A percentile compares a stretch with the other conserved stretches of the same genome.
Conservation (phyloP, 306 rosid genomes). For the Sechiopsis laciniata region DNA sequence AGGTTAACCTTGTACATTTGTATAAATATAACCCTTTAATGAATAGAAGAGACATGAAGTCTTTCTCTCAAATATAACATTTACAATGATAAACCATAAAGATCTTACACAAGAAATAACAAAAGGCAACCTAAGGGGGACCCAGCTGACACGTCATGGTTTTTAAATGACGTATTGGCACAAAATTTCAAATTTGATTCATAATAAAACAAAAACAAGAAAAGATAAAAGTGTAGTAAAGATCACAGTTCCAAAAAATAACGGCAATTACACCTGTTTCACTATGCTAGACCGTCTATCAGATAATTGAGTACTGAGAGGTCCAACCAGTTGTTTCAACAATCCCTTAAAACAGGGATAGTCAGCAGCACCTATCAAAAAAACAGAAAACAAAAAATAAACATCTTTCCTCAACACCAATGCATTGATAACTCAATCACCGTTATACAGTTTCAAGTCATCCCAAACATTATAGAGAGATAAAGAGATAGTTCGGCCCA, state of each 20-base stretch:
- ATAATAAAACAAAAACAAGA: neutral
- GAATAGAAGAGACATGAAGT: too few relatives aligned
- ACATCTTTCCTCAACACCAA: slow-evolving; percentile 8
- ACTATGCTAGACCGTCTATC: slow-evolving; percentile 96
- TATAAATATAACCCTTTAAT: too few relatives aligned
- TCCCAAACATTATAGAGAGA: neutral
- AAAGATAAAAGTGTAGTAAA: slow-evolving; percentile 6
- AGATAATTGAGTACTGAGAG: slow-evolving; percentile 80
- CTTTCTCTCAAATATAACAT: too few relatives aligned
- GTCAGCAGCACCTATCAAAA: slow-evolving; percentile 75
- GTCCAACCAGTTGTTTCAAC: slow-evolving; percentile 89
- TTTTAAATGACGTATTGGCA: neutral
- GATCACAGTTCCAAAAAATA: slow-evolving; percentile 23
- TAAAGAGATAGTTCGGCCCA: neutral
- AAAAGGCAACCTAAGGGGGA: neutral
- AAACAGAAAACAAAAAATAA: slow-evolving; percentile 20
- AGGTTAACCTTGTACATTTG: too few relatives aligned
- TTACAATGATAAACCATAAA: neutral
- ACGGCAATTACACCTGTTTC: slow-evolving; percentile 65
- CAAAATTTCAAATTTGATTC: neutral
- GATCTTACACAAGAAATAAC: neutral
- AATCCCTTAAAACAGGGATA: slow-evolving; percentile 80
- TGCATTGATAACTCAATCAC: neutral
- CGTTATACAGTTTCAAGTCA: neutral
- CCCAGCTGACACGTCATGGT: too few relatives aligned